A percentile compares a stretch with the other conserved stretches of the same genome.
Evolutionary conservation across 148 eudicot genomes (phyloP).

Genomic region (Linanthus parryae): DNA sequence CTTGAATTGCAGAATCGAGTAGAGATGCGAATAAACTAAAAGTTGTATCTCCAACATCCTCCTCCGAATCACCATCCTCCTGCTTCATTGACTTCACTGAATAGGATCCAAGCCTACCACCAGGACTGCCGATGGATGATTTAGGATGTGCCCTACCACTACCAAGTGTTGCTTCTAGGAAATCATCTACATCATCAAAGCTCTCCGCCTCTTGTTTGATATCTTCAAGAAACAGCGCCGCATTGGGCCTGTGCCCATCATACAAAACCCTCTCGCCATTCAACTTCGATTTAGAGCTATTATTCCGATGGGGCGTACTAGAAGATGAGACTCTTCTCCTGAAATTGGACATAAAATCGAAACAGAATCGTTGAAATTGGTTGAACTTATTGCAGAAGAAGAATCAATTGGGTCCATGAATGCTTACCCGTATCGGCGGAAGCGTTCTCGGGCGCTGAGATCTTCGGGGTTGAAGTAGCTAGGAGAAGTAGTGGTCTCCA

Average conservation of each 20-base stretch:
- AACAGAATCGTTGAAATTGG: no score
- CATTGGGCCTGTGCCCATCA: constrained; percentile 36
- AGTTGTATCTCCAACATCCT: constrained; percentile 66
- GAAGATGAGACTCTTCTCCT: constrained; percentile 63
- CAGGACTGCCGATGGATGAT: constrained; percentile 40
- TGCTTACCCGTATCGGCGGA: constrained; percentile 81
- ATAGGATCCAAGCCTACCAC: constrained; percentile 31
- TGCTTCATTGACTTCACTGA: constrained; percentile 56
- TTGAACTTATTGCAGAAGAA: no score
- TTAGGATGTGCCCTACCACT: constrained; percentile 44
- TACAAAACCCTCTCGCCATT: constrained; percentile 28
- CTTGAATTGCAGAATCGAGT: constrained; percentile 82
- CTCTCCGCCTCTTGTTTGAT: constrained; percentile 75
- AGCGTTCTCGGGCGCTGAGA: constrained; percentile 57
- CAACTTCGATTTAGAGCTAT: constrained; percentile 36
- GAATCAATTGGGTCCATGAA: no score
- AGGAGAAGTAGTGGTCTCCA: constrained; percentile 79
- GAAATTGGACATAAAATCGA: no score
- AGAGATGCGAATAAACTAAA: constrained; percentile 68
- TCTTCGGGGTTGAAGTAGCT: constrained; percentile 66
- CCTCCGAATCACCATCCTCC: constrained; percentile 51
- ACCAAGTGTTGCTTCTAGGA: constrained; percentile 43
- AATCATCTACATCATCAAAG: constrained; percentile 35
- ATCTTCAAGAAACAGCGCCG: constrained; percentile 72
- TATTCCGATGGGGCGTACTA: constrained; percentile 43